Conservation (phyloP, 768 basidiomycete genomes). For the Cystoderma amianthinum region DNA sequence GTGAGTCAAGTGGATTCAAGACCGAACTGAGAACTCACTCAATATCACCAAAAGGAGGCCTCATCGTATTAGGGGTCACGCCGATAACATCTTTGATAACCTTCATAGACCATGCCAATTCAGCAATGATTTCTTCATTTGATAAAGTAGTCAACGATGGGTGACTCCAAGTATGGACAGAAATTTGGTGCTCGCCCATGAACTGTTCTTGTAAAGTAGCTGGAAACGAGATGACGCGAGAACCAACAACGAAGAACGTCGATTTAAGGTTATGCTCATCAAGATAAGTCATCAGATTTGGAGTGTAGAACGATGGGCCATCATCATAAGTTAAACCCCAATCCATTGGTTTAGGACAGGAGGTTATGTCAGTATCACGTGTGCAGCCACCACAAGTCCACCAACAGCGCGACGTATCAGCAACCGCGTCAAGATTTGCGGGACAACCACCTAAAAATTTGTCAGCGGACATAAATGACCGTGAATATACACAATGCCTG, state of each 20-base stretch:
- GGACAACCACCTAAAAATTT: constrained; percentile 49
- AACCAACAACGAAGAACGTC: constrained; percentile 88
- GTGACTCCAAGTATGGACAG: constrained; percentile 67
- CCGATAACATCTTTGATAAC: constrained; percentile 78
- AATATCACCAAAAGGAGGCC: constrained; percentile 79
- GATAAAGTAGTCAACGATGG: constrained; percentile 62
- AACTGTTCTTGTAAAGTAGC: constrained; percentile 67
- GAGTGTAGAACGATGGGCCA: constrained; percentile 75
- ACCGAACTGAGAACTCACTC: constrained; percentile 31
- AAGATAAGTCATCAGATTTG: constrained; percentile 66
- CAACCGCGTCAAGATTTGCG: constrained; percentile 48
- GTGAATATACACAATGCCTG: constrained; percentile 9
- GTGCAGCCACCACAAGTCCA: constrained; percentile 78
- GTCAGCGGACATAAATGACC: too few relatives aligned
- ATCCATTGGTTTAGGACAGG: constrained; percentile 61
- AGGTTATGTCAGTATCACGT: constrained; percentile 56
- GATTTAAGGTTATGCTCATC: constrained; percentile 57
- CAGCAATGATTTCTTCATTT: constrained; percentile 80
- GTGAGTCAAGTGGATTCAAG: constrained; percentile 6
- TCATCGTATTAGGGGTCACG: constrained; percentile 72
- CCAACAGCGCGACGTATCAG: constrained; percentile 59
- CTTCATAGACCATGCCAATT: constrained; percentile 84
- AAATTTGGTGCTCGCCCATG: constrained; percentile 74
- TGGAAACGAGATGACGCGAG: constrained; percentile 68
- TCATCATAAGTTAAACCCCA: constrained; percentile 67